Conservation (phyloP, 1,284 basidiomycete species). For the Trichosporon faecale region DNA sequence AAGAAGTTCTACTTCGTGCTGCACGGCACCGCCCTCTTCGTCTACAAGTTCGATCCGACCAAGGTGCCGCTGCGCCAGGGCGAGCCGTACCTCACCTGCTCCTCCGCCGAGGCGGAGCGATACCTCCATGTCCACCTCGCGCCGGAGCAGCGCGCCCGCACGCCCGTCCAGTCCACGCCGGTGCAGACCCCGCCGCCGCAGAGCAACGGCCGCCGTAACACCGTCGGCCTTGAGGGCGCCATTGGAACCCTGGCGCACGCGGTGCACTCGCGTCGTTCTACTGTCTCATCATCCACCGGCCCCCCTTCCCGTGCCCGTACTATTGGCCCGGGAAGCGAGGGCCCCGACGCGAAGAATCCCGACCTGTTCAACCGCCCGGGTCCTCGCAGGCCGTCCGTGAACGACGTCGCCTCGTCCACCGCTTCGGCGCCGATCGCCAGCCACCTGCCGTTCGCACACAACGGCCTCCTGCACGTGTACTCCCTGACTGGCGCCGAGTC, state of each 20-base stretch:
- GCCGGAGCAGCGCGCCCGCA: conserved; percentile 41
- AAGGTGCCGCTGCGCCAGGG: conserved; percentile 46
- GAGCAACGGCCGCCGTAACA: conserved; percentile 18
- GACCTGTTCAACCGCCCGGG: conserved; percentile 34
- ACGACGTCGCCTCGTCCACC: conserved; percentile 21
- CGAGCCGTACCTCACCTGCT: conserved; percentile 23
- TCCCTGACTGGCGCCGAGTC: conserved; percentile 87
- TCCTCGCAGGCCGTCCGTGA: conserved; percentile 4
- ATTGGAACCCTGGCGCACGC: conserved; percentile 14
- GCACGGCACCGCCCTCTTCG: conserved; percentile 81
- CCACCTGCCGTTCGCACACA: conserved; percentile 50
- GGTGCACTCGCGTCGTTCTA: conserved; percentile 12
- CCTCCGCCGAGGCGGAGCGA: conserved; percentile 43
- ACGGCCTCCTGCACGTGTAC: conserved; percentile 61
- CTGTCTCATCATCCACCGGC: conserved; percentile 5
- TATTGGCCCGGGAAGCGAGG: not conserved
- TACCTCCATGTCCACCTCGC: conserved; percentile 52
- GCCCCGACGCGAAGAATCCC: conserved; percentile 38
- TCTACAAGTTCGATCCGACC: conserved; percentile 68
- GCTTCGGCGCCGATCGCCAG: conserved; percentile 28
- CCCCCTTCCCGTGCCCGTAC: conserved; percentile 3
- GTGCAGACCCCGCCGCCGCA: not conserved
- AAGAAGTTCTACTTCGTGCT: conserved; percentile 81
- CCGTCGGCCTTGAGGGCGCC: conserved; percentile 17
- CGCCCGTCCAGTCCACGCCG: not conserved